Conservation (phyloP, 306 rosid genomes). For the Begonia masoniana region DNA sequence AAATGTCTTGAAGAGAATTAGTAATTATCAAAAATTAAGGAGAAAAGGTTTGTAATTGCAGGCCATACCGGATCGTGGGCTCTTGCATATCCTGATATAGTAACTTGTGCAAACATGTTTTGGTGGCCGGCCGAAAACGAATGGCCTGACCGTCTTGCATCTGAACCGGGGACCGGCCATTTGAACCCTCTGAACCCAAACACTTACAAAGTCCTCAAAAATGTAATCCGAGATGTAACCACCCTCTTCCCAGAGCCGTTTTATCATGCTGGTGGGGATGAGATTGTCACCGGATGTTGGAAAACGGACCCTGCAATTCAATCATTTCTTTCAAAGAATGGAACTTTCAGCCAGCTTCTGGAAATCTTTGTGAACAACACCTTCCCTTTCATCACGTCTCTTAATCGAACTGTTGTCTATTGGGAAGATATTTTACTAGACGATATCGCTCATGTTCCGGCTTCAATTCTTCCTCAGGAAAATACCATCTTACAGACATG, state of each 20-base stretch:
- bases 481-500: conserved; percentile 68
- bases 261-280: conserved; percentile 67
- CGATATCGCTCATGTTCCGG: conserved; percentile 23
- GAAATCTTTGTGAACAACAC: conserved; percentile 59
- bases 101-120: conserved; percentile 80
- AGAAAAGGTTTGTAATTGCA: conserved; percentile 12
- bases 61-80: conserved; percentile 95
- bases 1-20: too few species aligned
- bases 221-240: conserved; percentile 46
- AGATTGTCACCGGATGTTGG: conserved; percentile 77
- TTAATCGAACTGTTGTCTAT: conserved; percentile 57
- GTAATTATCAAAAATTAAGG: too few species aligned
- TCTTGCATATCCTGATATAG: conserved; percentile 65
- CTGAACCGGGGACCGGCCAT: conserved; percentile 88
- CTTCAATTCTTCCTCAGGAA: conserved; percentile 46
- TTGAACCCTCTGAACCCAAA: conserved; percentile 75
- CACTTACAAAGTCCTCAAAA: conserved; percentile 59
- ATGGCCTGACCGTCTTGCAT: conserved; percentile 41
- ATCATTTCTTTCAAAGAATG: conserved; percentile 36
- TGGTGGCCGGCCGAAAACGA: conserved; percentile 54
- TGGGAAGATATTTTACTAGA: conserved; percentile 76
- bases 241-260: conserved; percentile 58
- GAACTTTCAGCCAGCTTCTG: conserved; percentile 58
- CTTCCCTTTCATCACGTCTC: conserved; percentile 58
- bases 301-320: conserved; percentile 51